These are phyloP conservation scores for Osmanthus fragrans DNA, from an alignment of 257 asterid species.

Conservation along the genomic window DNA sequence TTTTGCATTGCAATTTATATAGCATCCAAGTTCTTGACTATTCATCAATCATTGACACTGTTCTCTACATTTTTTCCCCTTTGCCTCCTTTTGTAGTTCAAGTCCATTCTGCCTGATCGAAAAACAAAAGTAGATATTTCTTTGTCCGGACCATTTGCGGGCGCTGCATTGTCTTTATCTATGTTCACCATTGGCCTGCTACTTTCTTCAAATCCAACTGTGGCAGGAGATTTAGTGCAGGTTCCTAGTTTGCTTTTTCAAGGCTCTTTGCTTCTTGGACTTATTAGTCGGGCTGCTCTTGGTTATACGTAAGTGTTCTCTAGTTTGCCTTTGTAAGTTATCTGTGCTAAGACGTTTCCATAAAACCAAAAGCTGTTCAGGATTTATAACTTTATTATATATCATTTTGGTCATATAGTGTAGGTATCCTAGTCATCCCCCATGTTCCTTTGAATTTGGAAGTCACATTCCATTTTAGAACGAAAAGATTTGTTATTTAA, in stretches of 20 bases:
- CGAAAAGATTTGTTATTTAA: background rate
- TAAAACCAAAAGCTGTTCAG: constrained; percentile 7
- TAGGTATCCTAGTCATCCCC: background rate
- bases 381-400: background rate
- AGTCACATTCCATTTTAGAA: background rate
- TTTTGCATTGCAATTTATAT: constrained; percentile 7
- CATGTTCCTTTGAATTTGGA: background rate
- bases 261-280: constrained; percentile 97
- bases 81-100: constrained; percentile 63
- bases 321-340: constrained; percentile 10
- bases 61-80: constrained; percentile 1
- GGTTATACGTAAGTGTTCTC: constrained; percentile 73
- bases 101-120: constrained; percentile 95
- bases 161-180: constrained; percentile 79
- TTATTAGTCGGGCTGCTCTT: constrained; percentile 73
- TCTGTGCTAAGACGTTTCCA: constrained; percentile 13
- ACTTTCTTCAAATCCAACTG: constrained; percentile 78
- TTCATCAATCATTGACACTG: background rate
- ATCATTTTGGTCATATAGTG: background rate
- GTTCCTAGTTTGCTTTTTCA: constrained; percentile 96
- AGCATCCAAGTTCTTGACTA: constrained; percentile 2
- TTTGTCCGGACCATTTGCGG: constrained; percentile 86
- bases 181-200: constrained; percentile 82
- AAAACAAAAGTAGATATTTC: constrained; percentile 87
- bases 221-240: constrained; percentile 79